Conservation (phyloP, 129 eudicot genomes). For the Escallonia herrerae region DNA sequence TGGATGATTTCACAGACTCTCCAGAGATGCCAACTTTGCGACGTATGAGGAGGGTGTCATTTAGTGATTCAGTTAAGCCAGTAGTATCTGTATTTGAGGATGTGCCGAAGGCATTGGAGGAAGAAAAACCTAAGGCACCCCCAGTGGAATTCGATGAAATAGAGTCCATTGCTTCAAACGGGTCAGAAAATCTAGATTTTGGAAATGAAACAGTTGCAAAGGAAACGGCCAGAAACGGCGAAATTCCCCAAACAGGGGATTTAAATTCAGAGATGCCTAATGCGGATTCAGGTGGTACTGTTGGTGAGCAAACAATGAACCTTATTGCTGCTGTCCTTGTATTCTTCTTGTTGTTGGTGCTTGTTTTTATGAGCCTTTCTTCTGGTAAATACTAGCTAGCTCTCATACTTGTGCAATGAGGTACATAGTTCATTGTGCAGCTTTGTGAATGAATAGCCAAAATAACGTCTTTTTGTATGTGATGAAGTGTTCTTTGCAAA, state of each 20-base stretch:
- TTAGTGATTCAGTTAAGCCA: constrained; percentile 14
- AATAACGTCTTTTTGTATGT: too few relatives aligned
- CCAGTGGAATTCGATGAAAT: too few relatives aligned
- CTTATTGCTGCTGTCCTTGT: neutral
- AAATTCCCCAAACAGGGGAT: neutral
- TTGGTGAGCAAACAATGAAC: neutral
- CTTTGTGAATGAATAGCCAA: too few relatives aligned
- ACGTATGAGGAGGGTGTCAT: constrained; percentile 17
- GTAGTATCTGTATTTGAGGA: neutral
- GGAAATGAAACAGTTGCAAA: neutral
- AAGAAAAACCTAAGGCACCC: neutral
- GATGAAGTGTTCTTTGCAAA: too few relatives aligned
- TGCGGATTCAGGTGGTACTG: neutral
- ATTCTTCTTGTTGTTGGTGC: neutral
- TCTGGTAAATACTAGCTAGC: too few relatives aligned
- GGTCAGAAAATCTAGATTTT: neutral
- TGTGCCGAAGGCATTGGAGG: neutral
- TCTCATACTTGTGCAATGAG: too few relatives aligned
- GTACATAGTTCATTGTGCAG: too few relatives aligned
- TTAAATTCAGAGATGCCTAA: neutral
- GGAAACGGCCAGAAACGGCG: neutral
- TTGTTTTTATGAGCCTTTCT: neutral
- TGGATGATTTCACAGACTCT: neutral
- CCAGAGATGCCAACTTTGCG: neutral
- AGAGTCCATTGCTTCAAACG: neutral